Evolutionary conservation across 345 rosid species (phyloP).

Genomic region (Hevea brasiliensis): DNA sequence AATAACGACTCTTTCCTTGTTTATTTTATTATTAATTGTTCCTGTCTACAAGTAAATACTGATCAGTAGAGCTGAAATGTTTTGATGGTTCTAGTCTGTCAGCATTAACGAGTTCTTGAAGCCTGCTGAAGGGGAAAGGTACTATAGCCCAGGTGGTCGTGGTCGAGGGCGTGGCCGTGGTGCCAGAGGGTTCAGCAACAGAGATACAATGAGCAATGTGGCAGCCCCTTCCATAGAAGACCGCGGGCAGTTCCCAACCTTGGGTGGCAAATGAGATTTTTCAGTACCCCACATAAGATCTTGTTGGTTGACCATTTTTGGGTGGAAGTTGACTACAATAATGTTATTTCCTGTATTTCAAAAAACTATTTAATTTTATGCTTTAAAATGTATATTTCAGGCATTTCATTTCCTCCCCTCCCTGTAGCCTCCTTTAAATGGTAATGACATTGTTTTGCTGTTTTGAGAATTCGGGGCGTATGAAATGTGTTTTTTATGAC

Average conservation of each 20-base stretch:
- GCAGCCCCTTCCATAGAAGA: slow-evolving; percentile 61
- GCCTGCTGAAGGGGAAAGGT: slow-evolving; percentile 60
- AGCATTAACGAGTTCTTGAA: slow-evolving; percentile 72
- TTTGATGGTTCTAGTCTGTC: slow-evolving; percentile 40
- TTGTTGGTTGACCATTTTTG: slow-evolving; percentile 23
- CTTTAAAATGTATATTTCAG: slow-evolving; percentile 40
- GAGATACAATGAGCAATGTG: slow-evolving; percentile 27
- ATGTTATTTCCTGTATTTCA: slow-evolving; percentile 34
- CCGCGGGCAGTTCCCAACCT: slow-evolving; percentile 66
- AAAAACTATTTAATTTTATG: slow-evolving; percentile 26
- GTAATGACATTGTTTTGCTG: slow-evolving; percentile 18
- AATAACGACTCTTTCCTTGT: too few relatives aligned
- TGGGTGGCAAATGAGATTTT: slow-evolving; percentile 55
- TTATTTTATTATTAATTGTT: background rate
- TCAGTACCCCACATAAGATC: slow-evolving; percentile 10
- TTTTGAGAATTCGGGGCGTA: slow-evolving; percentile 21
- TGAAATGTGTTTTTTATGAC: slow-evolving; percentile 20
- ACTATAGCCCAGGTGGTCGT: slow-evolving; percentile 40
- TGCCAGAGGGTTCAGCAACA: slow-evolving; percentile 38
- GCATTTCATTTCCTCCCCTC: slow-evolving; percentile 17
- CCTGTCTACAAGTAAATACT: background rate
- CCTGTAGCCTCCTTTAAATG: slow-evolving; percentile 15
- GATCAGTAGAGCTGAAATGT: background rate
- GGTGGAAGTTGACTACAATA: slow-evolving; percentile 42
- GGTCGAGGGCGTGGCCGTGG: slow-evolving; percentile 53